Evolutionary conservation across 345 rosid species (phyloP).

Genomic region (Schrenkiella parvula): DNA sequence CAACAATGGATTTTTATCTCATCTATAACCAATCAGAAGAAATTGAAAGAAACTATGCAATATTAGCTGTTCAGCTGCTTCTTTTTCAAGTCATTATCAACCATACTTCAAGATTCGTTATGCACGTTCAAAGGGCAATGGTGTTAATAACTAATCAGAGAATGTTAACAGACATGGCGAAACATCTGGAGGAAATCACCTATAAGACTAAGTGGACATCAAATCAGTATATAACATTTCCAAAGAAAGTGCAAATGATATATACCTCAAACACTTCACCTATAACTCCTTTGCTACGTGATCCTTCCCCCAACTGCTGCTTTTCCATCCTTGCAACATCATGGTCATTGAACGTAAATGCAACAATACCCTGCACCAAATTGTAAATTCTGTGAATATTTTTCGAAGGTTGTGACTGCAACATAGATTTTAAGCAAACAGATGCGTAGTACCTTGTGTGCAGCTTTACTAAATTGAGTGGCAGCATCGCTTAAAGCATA

Average conservation of each 20-base stretch:
- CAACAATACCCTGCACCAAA: slow-evolving; percentile 75
- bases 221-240: not conserved
- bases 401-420: slow-evolving; percentile 1
- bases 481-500: slow-evolving; percentile 95
- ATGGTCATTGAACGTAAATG: slow-evolving; percentile 89
- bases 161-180: not conserved
- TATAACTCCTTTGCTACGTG: slow-evolving; percentile 87
- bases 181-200: not conserved
- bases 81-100: not conserved
- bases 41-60: not conserved
- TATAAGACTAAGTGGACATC: not conserved
- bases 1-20: not conserved
- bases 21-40: not conserved
- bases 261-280: slow-evolving; percentile 93
- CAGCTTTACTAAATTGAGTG: slow-evolving; percentile 96
- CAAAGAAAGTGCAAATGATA: not conserved
- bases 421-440: slow-evolving; percentile 11
- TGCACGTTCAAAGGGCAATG: slow-evolving; percentile 1
- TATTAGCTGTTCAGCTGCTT: not conserved
- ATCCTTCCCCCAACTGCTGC: slow-evolving; percentile 61
- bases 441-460: slow-evolving; percentile 68
- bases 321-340: slow-evolving; percentile 76
- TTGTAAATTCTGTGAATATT: slow-evolving; percentile 10
- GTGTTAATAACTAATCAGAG: not conserved
- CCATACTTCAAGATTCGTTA: not conserved